These are phyloP conservation scores for Arctium minus DNA, from an alignment of 129 eudicot species.

Conservation along the genomic window DNA sequence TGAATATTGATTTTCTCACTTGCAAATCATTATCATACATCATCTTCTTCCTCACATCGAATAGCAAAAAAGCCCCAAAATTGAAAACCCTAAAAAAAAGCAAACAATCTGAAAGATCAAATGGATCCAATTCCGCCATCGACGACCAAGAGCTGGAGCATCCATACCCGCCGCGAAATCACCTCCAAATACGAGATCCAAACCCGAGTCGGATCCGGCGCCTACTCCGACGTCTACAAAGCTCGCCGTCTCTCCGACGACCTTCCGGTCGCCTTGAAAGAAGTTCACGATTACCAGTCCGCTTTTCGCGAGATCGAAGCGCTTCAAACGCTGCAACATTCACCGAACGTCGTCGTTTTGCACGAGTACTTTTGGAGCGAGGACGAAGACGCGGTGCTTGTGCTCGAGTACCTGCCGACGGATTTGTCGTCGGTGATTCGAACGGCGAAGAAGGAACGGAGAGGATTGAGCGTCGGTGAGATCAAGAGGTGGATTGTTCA, in stretches of 20 bases:
- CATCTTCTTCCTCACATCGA: conserved; percentile 5
- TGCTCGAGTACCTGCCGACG: conserved; percentile 68
- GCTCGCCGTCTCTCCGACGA: conserved; percentile 75
- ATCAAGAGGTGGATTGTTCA: conserved; percentile 89
- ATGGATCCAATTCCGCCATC: conserved; percentile 45
- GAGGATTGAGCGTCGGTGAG: conserved; percentile 59
- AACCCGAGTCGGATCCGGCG: conserved; percentile 70
- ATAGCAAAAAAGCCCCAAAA: not conserved
- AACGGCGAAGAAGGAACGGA: conserved; percentile 44
- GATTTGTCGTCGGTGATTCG: conserved; percentile 62
- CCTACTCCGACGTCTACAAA: conserved; percentile 84
- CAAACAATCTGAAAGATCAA: not conserved
- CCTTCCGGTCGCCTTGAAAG: conserved; percentile 71
- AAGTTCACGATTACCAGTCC: conserved; percentile 83
- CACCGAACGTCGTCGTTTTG: conserved; percentile 80
- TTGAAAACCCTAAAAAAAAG: conserved; percentile 11
- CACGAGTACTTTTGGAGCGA: conserved; percentile 81
- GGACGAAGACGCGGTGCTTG: conserved; percentile 86
- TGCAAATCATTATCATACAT: not conserved
- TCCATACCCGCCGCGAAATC: conserved; percentile 81
- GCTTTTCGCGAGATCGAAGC: conserved; percentile 90
- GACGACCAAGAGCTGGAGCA: conserved; percentile 89
- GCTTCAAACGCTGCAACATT: conserved; percentile 58
- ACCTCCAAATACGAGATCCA: conserved; percentile 68
- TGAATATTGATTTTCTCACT: not conserved